Evolutionary conservation across 2,329 filamentous ascomycete genomes (phyloP).

Genomic region (Penicillium janthinellum): DNA sequence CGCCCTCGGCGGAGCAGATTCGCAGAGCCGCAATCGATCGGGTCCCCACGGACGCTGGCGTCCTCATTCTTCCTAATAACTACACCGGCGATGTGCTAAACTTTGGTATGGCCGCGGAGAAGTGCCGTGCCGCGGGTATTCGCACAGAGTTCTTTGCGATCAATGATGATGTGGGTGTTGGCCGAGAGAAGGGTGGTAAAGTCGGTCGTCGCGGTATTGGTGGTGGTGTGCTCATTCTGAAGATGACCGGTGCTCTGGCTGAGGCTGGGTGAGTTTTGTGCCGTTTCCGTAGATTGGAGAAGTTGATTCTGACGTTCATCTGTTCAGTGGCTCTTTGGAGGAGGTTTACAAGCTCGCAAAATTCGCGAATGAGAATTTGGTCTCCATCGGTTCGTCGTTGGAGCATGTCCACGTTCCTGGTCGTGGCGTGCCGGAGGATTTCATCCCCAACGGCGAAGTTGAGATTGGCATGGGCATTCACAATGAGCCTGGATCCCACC

Average conservation of each 20-base stretch:
- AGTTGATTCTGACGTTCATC: neutral
- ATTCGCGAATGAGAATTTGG: slow-evolving; percentile 71
- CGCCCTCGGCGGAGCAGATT: slow-evolving; percentile 79
- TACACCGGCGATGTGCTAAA: slow-evolving; percentile 89
- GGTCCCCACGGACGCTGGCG: slow-evolving; percentile 71
- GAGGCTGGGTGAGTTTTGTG: slow-evolving; percentile 60
- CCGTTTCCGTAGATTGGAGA: neutral
- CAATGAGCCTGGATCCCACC: slow-evolving; percentile 62
- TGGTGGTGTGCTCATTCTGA: slow-evolving; percentile 87
- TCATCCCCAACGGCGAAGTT: slow-evolving; percentile 56
- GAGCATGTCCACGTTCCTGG: slow-evolving; percentile 94
- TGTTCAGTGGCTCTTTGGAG: slow-evolving; percentile 55
- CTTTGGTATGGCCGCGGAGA: slow-evolving; percentile 92
- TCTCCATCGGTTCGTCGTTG: slow-evolving; percentile 82
- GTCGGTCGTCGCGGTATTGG: slow-evolving; percentile 89
- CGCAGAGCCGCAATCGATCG: slow-evolving; percentile 72
- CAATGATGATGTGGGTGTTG: slow-evolving; percentile 89
- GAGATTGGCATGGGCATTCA: slow-evolving; percentile 76
- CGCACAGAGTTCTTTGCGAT: slow-evolving; percentile 87
- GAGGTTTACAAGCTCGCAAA: slow-evolving; percentile 74
- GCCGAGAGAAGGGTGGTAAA: slow-evolving; percentile 79
- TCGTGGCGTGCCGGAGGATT: slow-evolving; percentile 59
- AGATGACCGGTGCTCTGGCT: slow-evolving; percentile 83
- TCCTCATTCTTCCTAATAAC: slow-evolving; percentile 93
- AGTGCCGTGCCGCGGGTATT: slow-evolving; percentile 77